These are phyloP conservation scores for Pseudocercospora fijiensis DNA, from an alignment of 2,329 filamentous ascomycete species.

Conservation along the genomic window DNA sequence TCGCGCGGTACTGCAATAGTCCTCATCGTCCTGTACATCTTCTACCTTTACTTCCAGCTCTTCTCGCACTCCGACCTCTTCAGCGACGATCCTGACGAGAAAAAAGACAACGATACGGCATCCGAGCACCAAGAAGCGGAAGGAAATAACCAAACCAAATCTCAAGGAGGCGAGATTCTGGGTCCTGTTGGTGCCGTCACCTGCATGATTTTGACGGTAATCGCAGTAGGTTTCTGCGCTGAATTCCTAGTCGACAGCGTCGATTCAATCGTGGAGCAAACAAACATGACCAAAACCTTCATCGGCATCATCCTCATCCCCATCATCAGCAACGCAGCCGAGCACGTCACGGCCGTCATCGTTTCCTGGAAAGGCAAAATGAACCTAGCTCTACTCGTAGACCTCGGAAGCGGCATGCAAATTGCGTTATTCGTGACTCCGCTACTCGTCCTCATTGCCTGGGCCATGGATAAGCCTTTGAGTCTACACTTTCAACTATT, in stretches of 20 bases:
- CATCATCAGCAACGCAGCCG: conserved; percentile 58
- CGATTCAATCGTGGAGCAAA: conserved; percentile 52
- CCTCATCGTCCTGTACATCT: conserved; percentile 52
- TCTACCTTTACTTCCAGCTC: conserved; percentile 57
- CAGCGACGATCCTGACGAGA: conserved; percentile 39
- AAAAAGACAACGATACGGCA: conserved; percentile 31
- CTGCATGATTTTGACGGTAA: conserved; percentile 48
- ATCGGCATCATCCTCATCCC: conserved; percentile 57
- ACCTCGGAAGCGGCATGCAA: conserved; percentile 54
- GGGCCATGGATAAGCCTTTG: conserved; percentile 54
- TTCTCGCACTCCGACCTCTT: conserved; percentile 51
- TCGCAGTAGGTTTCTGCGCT: conserved; percentile 52
- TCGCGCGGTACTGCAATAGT: conserved; percentile 55
- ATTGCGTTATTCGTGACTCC: conserved; percentile 59
- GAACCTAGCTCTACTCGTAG: conserved; percentile 56
- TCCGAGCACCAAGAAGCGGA: conserved; percentile 20
- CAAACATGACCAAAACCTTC: conserved; percentile 55
- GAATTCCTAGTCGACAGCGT: conserved; percentile 56
- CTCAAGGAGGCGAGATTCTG: conserved; percentile 41
- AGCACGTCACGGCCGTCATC: conserved; percentile 56
- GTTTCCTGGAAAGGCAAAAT: conserved; percentile 58
- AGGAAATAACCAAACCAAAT: conserved; percentile 1
- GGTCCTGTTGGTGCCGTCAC: conserved; percentile 46
- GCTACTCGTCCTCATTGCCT: conserved; percentile 56
- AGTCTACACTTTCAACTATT: conserved; percentile 82